phyloP scores from a whole-genome alignment of 225 moss, liverwort and hornwort species.

The Rhytidiadelphus loreus region DNA sequence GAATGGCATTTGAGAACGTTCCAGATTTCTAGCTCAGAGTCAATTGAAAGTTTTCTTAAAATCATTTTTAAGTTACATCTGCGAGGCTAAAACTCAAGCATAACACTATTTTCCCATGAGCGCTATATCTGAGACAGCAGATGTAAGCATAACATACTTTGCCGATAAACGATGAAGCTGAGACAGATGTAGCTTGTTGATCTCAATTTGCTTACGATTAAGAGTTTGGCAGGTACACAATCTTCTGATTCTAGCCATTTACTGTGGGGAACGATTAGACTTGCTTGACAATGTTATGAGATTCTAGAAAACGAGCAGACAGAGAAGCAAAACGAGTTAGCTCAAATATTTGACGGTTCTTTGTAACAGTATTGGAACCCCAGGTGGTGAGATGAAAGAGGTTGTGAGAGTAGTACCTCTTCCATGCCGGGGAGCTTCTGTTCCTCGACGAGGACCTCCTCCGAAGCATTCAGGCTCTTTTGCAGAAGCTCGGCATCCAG shows the following conservation, averaged over 20 bases:
- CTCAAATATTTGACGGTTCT: neutral
- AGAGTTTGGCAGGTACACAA: neutral
- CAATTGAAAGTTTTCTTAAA: neutral
- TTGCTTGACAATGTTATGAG: neutral
- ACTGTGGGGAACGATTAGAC: neutral
- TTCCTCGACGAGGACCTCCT: neutral
- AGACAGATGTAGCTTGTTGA: neutral
- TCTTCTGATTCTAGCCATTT: neutral
- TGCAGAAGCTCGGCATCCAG: neutral
- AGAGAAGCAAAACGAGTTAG: neutral
- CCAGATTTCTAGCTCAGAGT: neutral
- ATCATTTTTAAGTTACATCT: neutral
- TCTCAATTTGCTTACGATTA: neutral
- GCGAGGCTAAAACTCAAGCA: neutral
- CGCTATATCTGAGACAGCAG: neutral
- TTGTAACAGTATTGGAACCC: neutral
- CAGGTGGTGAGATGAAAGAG: neutral
- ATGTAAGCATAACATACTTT: neutral
- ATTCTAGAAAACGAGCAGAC: neutral
- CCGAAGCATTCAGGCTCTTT: neutral
- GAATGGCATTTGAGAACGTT: neutral
- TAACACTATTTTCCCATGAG: neutral
- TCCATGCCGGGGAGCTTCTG: conserved; percentile 8
- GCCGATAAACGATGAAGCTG: neutral
- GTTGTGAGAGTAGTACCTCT: neutral